Evolutionary conservation across 1,139 yeast genomes (phyloP), one percentile per base, ranked within the genome.

Genomic region (Meyerozyma athensensis): DNA sequence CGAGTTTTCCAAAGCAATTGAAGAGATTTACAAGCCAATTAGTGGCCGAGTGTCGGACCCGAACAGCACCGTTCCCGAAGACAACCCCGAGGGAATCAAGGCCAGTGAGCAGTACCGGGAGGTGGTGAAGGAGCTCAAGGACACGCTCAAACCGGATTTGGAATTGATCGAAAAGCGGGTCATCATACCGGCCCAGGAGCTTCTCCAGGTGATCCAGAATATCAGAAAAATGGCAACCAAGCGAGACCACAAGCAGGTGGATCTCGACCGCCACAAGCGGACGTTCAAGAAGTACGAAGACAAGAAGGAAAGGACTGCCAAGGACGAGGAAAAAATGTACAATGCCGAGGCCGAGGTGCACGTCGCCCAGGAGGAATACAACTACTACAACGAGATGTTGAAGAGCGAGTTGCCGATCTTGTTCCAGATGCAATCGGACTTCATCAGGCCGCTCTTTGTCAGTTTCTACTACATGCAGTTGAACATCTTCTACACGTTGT

Each of bases 381-480:
- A 92, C 59, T 92, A 92, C 66, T 94, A 85, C 66, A 92, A 94
- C 62, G 95, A 92, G 43, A 78, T 92, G 86, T 72, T 94, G 63
- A 92, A 90, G 66, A 78, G 72, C 28, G 97, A 92, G 59, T 71
- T 92, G 46, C 98, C 98, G 14, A 67, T 83, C 36, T 69, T 92
- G 57, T 92, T 92, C 61, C 79, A 77, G 52, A 72, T 92, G 64
- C 97, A 92, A 63, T 85, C 89, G 7, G 95, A 89, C 52, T 87
- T 92, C 58, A 90, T 92, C 57, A 81, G 79, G 54, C 98, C 98
- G 9, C 69, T 92, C 53, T 94, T 92, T 65, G 95, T 90, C 50
- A 82, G 94, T 42, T 82, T 92, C 61, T 92, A 92, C 67, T 92
- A 81, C 72, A 92, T 94, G 97, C 99, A 92, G 67, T 76, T 92